Evolutionary conservation across 1,139 yeast species (phyloP).

Genomic region (Pichia sp.): DNA sequence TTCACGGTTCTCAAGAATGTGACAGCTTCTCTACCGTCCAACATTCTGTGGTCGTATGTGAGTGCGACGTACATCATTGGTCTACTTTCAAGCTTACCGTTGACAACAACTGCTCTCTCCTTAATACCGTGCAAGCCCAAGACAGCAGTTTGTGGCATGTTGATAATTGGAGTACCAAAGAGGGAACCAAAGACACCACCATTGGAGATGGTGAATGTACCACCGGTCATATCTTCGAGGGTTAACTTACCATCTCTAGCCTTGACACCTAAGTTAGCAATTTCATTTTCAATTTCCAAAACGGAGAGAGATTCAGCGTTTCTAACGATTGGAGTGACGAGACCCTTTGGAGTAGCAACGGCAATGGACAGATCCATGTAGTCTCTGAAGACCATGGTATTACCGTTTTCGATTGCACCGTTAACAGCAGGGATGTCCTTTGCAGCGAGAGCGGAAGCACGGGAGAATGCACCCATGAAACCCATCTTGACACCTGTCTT

Average conservation of each 20-base stretch:
- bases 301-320: conserved; percentile 91
- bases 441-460: conserved; percentile 89
- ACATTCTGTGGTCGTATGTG: conserved; percentile 96
- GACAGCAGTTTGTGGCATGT: conserved; percentile 97
- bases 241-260: conserved; percentile 98
- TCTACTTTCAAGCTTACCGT: conserved; percentile 93
- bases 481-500: conserved; percentile 94
- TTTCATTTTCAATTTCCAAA: conserved; percentile 86
- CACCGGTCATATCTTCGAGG: conserved; percentile 98
- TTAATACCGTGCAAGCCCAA: conserved; percentile 96
- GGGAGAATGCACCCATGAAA: conserved; percentile 97
- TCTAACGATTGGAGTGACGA: conserved; percentile 97
- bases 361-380: conserved; percentile 95
- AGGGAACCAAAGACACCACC: conserved; percentile 99
- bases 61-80: conserved; percentile 99
- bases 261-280: conserved; percentile 72
- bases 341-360: conserved; percentile 99
- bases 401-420: conserved; percentile 89
- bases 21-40: conserved; percentile 99
- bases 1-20: conserved; percentile 92
- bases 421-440: conserved; percentile 94
- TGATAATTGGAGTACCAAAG: conserved; percentile 97
- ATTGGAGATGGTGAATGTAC: conserved; percentile 97
- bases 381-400: conserved; percentile 93
- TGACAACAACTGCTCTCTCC: conserved; percentile 87